These are phyloP conservation scores for Colletotrichum cereale DNA, from an alignment of 2,329 filamentous ascomycete genomes.

Conservation along the genomic window DNA sequence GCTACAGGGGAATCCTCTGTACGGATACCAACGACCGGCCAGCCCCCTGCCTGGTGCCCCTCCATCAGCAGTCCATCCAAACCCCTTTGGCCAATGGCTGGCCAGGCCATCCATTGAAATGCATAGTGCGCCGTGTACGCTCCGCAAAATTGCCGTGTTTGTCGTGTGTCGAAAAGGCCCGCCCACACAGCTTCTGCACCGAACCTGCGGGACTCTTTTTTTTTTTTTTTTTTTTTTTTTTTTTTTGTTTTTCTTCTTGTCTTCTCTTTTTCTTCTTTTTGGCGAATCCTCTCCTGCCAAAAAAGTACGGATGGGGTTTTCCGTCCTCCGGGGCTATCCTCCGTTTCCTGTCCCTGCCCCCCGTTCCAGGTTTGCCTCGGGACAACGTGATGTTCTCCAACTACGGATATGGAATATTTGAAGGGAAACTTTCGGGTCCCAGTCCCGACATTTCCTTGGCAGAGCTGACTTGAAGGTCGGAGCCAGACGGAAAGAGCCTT, in stretches of 20 bases:
- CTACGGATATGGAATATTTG: neutral
- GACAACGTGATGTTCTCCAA: slow-evolving; percentile 1
- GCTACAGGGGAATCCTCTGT: neutral
- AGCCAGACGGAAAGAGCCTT: slow-evolving; percentile 8
- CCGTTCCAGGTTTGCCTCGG: slow-evolving; percentile 32
- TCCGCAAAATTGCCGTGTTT: slow-evolving; percentile 40
- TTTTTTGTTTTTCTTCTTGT: neutral
- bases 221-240: neutral
- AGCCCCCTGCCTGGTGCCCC: neutral
- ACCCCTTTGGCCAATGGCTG: slow-evolving; percentile 10
- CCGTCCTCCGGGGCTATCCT: neutral
- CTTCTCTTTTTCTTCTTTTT: neutral
- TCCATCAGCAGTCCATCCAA: neutral
- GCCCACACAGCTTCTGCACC: slow-evolving; percentile 39
- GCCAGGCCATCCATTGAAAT: slow-evolving; percentile 10
- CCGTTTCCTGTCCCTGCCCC: neutral
- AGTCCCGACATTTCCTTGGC: slow-evolving; percentile 31
- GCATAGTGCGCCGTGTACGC: slow-evolving; percentile 2
- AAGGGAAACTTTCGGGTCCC: slow-evolving; percentile 25
- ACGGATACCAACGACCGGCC: neutral
- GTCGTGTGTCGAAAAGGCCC: slow-evolving; percentile 22
- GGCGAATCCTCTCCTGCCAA: neutral
- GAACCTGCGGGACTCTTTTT: slow-evolving; percentile 35
- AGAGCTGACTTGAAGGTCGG: neutral
- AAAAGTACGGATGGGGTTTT: slow-evolving; percentile 30